These are phyloP conservation scores for Heterobasidion annosum DNA, from an alignment of 1,284 basidiomycete species.

Conservation along the genomic window DNA sequence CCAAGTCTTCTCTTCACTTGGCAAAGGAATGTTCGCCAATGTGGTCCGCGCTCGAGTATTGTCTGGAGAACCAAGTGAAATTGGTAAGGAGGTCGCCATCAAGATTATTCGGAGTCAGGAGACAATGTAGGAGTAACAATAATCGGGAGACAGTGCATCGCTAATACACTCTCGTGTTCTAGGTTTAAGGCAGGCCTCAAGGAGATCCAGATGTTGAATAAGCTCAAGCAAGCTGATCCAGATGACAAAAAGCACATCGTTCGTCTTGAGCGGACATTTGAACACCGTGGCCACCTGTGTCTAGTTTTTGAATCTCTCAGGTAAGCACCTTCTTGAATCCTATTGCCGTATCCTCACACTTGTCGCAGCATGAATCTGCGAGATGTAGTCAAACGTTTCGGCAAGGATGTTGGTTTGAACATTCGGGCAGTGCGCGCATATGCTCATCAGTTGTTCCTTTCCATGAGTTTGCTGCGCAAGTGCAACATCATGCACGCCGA, in stretches of 20 bases:
- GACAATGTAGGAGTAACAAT: slow-evolving; percentile 66
- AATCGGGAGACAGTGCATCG: background rate
- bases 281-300: slow-evolving; percentile 94
- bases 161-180: background rate
- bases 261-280: slow-evolving; percentile 87
- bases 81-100: slow-evolving; percentile 87
- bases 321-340: slow-evolving; percentile 31
- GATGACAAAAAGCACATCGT: slow-evolving; percentile 97
- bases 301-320: slow-evolving; percentile 94
- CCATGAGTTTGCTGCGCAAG: slow-evolving; percentile 81
- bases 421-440: slow-evolving; percentile 97
- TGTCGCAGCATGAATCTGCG: slow-evolving; percentile 87
- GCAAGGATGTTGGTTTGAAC: slow-evolving; percentile 96
- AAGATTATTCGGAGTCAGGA: slow-evolving; percentile 97
- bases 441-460: slow-evolving; percentile 91
- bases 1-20: slow-evolving; percentile 90
- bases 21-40: slow-evolving; percentile 98
- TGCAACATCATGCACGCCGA: slow-evolving; percentile 96
- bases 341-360: background rate
- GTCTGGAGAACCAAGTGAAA: slow-evolving; percentile 55
- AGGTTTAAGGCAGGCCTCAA: slow-evolving; percentile 96
- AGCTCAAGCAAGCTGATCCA: slow-evolving; percentile 82
- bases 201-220: slow-evolving; percentile 84
- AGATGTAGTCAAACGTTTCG: slow-evolving; percentile 97
- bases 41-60: slow-evolving; percentile 89